Evolutionary conservation across 352 stramenopile species (phyloP), one percentile per base, ranked within the genome.

Genomic region (Phytophthora sansomeana): DNA sequence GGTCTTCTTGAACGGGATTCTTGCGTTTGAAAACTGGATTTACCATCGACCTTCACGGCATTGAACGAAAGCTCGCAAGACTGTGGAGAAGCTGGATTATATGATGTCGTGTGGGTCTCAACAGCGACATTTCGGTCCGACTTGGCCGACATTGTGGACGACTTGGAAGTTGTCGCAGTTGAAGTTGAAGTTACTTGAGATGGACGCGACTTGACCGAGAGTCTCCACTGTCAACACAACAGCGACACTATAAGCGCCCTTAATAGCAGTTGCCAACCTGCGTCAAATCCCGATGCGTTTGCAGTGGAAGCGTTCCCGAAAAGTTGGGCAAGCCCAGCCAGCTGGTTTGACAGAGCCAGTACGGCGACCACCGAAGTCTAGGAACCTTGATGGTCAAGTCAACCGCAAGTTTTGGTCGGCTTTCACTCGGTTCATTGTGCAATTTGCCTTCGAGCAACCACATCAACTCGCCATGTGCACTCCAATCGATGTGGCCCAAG

Each of bases 381-480:
- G 21, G 21, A 24, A 3, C 21, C 21, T 24, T 17, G 35, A 17
- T 41, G 36, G 35, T 38, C 46, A 42, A 19, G n/a, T 35, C 13
- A 38, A 24, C 36, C 35, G 43, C 28, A 14, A 6, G 1, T 41
- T 41, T 42, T 8, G 13, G 14, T 42, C 5, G 36, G 16, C 2
- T 19, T 16, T 42, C 13, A 21, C 10, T 29, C 30, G 17, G 9
- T 28, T 30, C 60, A 63, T 53, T 64, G 16, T 64, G 44, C 38
- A 58, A 69, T 36, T 64, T 41, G 38, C 61, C 54, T 35, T 10
- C 36, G 26, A 64, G n/a, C 6, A 55, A 21, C 11, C 41, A 17
- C 47, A 35, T 55, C 28, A 21, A 49, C 24, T 50, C 3, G 17
- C 19, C 61, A 70, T 70, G 63, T 48, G n/a, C 56, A 38, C 47